Evolutionary conservation across 306 rosid species (phyloP).

Genomic region (Alnus rubra): DNA sequence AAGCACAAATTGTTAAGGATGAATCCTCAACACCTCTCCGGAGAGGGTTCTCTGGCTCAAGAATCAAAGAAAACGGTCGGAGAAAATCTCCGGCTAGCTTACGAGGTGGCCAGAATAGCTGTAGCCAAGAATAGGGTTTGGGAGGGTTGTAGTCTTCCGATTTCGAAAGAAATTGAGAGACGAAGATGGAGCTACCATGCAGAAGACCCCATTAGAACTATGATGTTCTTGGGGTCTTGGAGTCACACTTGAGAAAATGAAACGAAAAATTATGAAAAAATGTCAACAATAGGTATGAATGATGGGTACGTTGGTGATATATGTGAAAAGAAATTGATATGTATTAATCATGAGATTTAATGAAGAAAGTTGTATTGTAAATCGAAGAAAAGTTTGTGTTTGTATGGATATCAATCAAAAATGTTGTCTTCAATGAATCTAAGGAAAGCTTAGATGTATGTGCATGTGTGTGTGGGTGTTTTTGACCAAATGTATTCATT

Average conservation of each 20-base stretch:
- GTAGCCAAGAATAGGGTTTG: slow-evolving; percentile 9
- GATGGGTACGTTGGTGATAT: no score
- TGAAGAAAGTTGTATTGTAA: neutral
- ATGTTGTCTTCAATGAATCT: no score
- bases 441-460: neutral
- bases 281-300: neutral
- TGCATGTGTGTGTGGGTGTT: neutral
- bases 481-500: neutral
- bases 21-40: slow-evolving; percentile 29
- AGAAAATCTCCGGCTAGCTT: slow-evolving; percentile 32
- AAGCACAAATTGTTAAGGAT: neutral
- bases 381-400: no score
- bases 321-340: neutral
- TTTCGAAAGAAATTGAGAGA: slow-evolving; percentile 33
- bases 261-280: neutral
- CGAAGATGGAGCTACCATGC: slow-evolving; percentile 29
- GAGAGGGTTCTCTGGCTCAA: slow-evolving; percentile 22
- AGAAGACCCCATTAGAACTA: slow-evolving; percentile 53
- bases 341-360: neutral
- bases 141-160: slow-evolving; percentile 13
- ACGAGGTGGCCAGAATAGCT: slow-evolving; percentile 25
- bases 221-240: slow-evolving; percentile 59
- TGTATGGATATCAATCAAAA: neutral
- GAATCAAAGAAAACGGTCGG: slow-evolving; percentile 34
- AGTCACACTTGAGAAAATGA: slow-evolving; percentile 36